phyloP scores from a whole-genome alignment of 176 grass and related monocot genomes.

The Ensete glaucum region DNA sequence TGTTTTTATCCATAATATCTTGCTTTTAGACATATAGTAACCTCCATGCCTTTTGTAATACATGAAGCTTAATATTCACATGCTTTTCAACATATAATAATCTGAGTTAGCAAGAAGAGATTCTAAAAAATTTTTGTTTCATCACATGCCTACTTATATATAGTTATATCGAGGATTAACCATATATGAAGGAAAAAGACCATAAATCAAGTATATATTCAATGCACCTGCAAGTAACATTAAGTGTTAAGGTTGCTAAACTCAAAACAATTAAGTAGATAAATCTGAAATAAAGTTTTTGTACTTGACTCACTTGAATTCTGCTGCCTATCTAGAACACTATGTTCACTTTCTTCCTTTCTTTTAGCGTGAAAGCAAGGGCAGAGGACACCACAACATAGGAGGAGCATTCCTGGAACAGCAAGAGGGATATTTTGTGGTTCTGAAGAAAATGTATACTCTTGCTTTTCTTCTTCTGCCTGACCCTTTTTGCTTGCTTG shows the following conservation, averaged over 20 bases:
- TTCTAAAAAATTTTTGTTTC: no score
- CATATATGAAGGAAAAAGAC: not conserved
- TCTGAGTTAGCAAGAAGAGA: no score
- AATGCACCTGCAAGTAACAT: not conserved
- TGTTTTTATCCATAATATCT: no score
- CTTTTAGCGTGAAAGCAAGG: conserved; percentile 74
- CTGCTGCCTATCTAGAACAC: conserved; percentile 33
- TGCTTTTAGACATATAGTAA: no score
- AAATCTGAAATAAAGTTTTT: not conserved
- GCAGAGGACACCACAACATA: conserved; percentile 73
- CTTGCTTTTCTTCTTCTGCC: conserved; percentile 30
- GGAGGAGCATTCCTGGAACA: conserved; percentile 74
- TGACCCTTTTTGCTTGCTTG: conserved; percentile 28
- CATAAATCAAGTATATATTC: not conserved
- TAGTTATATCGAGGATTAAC: no score
- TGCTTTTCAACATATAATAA: no score
- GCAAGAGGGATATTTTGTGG: conserved; percentile 42
- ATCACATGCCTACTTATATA: no score
- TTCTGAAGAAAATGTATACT: conserved; percentile 32
- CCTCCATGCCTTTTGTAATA: no score
- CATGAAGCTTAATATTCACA: no score
- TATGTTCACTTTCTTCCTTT: conserved; percentile 52
- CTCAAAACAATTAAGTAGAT: not conserved
- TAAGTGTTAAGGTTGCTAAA: not conserved
- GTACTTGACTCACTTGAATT: conserved; percentile 39